Evolutionary conservation across 345 rosid species (phyloP).

Genomic region (Eucalyptus urophylla): DNA sequence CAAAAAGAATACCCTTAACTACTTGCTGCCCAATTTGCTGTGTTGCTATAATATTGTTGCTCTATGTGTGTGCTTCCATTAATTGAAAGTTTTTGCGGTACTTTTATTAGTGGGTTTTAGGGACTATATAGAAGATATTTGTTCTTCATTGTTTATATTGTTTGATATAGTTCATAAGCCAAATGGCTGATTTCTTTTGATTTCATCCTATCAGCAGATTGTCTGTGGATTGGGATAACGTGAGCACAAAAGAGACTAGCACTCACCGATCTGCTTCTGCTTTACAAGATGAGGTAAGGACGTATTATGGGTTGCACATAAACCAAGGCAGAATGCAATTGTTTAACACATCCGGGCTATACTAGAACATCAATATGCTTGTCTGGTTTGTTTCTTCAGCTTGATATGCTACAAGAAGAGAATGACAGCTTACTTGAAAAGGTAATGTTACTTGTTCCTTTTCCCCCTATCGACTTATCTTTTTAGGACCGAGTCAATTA

Average conservation of each 20-base stretch:
- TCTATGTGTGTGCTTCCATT: background rate
- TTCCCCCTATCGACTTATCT: background rate
- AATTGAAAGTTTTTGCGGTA: background rate
- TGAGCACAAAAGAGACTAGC: slow-evolving; percentile 34
- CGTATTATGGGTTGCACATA: background rate
- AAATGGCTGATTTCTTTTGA: background rate
- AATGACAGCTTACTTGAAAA: slow-evolving; percentile 7
- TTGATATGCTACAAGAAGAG: slow-evolving; percentile 24
- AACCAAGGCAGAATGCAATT: background rate
- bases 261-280: slow-evolving; percentile 49
- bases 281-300: slow-evolving; percentile 73
- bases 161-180: background rate
- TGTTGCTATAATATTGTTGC: background rate
- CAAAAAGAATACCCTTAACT: background rate
- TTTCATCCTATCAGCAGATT: slow-evolving; percentile 14
- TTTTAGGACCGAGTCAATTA: background rate
- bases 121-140: background rate
- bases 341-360: background rate
- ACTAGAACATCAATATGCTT: background rate
- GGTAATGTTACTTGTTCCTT: background rate
- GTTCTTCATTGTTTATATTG: background rate
- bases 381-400: slow-evolving; percentile 29
- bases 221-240: slow-evolving; percentile 44
- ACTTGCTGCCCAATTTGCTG: background rate
- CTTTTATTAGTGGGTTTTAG: background rate